A percentile compares a stretch with the other conserved stretches of the same genome.
phyloP scores from a whole-genome alignment of 345 rosid genomes.

The Corymbia maculata region DNA sequence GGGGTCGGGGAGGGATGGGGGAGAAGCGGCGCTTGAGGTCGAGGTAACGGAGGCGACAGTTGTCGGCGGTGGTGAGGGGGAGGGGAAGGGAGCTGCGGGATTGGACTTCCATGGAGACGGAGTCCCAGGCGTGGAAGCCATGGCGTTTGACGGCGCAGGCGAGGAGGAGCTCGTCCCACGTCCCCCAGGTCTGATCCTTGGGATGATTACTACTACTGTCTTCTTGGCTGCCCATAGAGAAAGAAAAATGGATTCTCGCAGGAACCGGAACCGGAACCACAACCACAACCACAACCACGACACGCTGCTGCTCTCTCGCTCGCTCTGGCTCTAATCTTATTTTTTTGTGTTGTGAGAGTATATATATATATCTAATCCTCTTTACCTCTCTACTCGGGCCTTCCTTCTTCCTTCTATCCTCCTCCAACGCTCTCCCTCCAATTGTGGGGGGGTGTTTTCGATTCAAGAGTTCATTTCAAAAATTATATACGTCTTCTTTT shows the following conservation, averaged over 20 bases:
- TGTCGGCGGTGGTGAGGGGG: slow-evolving; percentile 27
- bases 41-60: slow-evolving; percentile 46
- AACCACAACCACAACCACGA: not conserved
- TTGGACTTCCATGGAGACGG: slow-evolving; percentile 64
- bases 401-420: not conserved
- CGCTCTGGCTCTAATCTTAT: not conserved
- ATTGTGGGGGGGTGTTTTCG: not conserved
- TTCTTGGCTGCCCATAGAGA: not conserved
- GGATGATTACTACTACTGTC: not conserved
- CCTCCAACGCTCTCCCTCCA: not conserved
- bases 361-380: not conserved
- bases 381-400: not conserved
- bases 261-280: not conserved
- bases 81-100: slow-evolving; percentile 35
- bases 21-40: slow-evolving; percentile 62
- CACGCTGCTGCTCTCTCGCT: not conserved
- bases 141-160: slow-evolving; percentile 84
- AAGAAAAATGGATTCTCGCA: not conserved
- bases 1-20: not conserved
- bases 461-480: not conserved
- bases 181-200: slow-evolving; percentile 44
- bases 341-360: accelerated
- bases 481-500: not conserved
- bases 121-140: slow-evolving; percentile 65
- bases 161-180: slow-evolving; percentile 71